phyloP scores from a whole-genome alignment of 768 basidiomycete species.

The Calvatia gigantea region DNA sequence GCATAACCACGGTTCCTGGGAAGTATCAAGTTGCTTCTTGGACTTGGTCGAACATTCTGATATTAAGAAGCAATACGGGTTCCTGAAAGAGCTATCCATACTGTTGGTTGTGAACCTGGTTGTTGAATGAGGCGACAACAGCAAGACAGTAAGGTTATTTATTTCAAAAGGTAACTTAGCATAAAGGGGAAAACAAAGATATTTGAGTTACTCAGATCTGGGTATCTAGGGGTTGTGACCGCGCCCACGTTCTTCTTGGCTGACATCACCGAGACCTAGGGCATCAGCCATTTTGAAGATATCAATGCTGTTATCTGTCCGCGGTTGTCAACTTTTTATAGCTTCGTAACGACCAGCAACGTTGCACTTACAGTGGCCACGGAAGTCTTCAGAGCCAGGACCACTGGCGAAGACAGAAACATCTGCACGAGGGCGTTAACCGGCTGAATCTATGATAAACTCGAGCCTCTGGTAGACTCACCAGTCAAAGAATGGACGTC shows the following conservation, averaged over 20 bases:
- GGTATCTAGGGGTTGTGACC: neutral
- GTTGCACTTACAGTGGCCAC: constrained; percentile 35
- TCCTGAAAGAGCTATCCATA: too few relatives aligned
- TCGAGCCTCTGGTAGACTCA: constrained; percentile 9
- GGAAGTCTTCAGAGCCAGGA: constrained; percentile 37
- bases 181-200: too few relatives aligned
- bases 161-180: too few relatives aligned
- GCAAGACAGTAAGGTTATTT: too few relatives aligned
- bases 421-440: constrained; percentile 19
- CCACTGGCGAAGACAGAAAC: constrained; percentile 43
- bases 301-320: constrained; percentile 39
- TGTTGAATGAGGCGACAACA: too few relatives aligned
- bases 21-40: too few relatives aligned
- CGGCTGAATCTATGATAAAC: neutral
- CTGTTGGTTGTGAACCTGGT: too few relatives aligned
- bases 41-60: too few relatives aligned
- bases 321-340: neutral
- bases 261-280: constrained; percentile 20
- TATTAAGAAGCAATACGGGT: too few relatives aligned
- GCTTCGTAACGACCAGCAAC: neutral
- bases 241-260: neutral
- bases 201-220: too few relatives aligned
- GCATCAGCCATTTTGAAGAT: constrained; percentile 38
- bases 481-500: constrained; percentile 40
- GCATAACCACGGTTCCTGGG: too few relatives aligned